A percentile compares a stretch with the other conserved stretches of the same genome.
Conservation (phyloP, 2,329 filamentous ascomycete genomes). For the Hortaea sp. region DNA sequence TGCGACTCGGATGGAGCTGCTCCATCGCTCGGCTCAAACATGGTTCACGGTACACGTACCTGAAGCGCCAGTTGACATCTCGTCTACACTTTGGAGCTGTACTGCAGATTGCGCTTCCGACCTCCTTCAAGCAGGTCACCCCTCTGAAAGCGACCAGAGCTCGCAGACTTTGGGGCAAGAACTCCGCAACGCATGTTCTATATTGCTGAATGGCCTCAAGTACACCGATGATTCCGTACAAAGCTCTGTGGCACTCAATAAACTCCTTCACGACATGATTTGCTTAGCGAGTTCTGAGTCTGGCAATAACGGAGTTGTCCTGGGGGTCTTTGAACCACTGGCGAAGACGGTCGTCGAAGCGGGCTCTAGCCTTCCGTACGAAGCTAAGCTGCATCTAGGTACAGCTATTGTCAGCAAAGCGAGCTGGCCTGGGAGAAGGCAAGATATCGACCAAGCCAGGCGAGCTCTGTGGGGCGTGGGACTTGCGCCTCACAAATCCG, state of each 20-base stretch:
- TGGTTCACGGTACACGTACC: neutral
- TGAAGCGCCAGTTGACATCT: neutral
- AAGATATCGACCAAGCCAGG: slow-evolving; percentile 55
- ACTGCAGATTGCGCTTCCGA: neutral
- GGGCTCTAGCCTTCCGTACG: slow-evolving; percentile 3
- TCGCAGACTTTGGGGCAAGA: slow-evolving; percentile 43
- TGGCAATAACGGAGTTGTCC: slow-evolving; percentile 56
- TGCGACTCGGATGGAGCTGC: slow-evolving; percentile 3
- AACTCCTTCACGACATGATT: slow-evolving; percentile 25
- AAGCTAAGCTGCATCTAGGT: slow-evolving; percentile 7
- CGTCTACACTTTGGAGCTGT: slow-evolving; percentile 3
- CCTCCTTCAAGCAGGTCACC: neutral
- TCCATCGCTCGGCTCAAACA: slow-evolving; percentile 2
- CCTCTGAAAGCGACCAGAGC: neutral
- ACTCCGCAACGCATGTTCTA: slow-evolving; percentile 57
- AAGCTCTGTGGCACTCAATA: slow-evolving; percentile 11
- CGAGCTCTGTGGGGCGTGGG: slow-evolving; percentile 56
- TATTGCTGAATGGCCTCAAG: slow-evolving; percentile 54
- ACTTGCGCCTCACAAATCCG: slow-evolving; percentile 23
- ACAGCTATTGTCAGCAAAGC: slow-evolving; percentile 1
- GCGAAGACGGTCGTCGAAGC: slow-evolving; percentile 12
- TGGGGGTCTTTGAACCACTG: slow-evolving; percentile 53
- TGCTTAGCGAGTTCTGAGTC: slow-evolving; percentile 50
- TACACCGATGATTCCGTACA: slow-evolving; percentile 1
- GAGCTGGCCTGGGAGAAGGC: slow-evolving; percentile 46